Base-by-base conservation (phyloP, 208 protist species). In the Leishmania braziliensis region DNA sequence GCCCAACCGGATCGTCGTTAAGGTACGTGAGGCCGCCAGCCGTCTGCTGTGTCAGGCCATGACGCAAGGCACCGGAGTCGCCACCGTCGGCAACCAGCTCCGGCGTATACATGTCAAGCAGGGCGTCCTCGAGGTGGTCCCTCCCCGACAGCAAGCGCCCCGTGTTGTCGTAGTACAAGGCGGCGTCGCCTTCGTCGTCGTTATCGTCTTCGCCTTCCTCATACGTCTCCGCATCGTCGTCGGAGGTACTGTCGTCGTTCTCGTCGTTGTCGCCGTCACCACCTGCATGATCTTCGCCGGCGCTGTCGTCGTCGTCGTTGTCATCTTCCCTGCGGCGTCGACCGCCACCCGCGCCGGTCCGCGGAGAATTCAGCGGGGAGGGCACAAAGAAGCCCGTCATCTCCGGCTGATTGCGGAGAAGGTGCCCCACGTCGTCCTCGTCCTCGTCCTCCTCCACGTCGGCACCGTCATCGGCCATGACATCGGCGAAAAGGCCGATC, bases 221-320 rank as follows among this genome's bases (percentile, higher is more conserved):
- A 9, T 84, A 46, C 83, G 50, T 84, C 84, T 3, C 85, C 81
- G 3, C 43, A 46, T 89, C 90, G 18, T 88, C 72, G 29, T 54
- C 46, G 12, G 60, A 33, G 48, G 33, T 58, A 43, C 26, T 51
- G 16, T 18, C 3, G 33, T 56, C 48, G 43, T 50, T 43, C 0
- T 73, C 62, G 43, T 23, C 62, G 4, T 50, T 50, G 29, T 81
- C 78, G 23, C 68, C 80, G 29, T 74, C 81, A 2, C 72, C 81
- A 14, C 83, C 81, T 8, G 86, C 88, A 6, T 82, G 62, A 3
- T 76, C 86, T 23, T 79, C 83, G 56, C 70, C 72, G 5, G 56
- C 75, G 50, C 39, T 56, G n/a, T 79, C 68, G 29, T 83, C 84
- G 23, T 83, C 77, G 48, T 81, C 70, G 16, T 77, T 63, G 36